A percentile compares a stretch with the other conserved stretches of the same genome.
These are phyloP conservation scores for Podaxis rugospora DNA, from an alignment of 768 basidiomycete species.

Conservation along the genomic window DNA sequence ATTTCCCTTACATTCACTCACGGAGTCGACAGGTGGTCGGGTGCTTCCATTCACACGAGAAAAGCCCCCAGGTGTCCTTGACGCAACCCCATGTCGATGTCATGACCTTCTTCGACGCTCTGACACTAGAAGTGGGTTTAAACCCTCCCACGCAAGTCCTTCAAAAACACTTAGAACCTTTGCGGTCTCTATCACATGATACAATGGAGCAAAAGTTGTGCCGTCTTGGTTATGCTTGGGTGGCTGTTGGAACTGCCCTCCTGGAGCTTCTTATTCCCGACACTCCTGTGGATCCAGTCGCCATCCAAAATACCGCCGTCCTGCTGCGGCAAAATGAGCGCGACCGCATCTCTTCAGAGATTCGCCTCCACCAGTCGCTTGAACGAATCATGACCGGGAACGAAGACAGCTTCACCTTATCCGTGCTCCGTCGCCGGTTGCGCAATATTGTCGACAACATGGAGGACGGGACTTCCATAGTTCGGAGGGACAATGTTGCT, in stretches of 20 bases:
- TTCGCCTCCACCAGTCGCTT: slow-evolving; percentile 47
- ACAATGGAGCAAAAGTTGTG: slow-evolving; percentile 3
- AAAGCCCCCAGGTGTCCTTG: not conserved
- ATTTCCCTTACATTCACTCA: not conserved
- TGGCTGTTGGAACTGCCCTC: slow-evolving; percentile 54
- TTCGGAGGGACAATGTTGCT: slow-evolving; percentile 36
- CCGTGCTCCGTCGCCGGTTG: slow-evolving; percentile 36
- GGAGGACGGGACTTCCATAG: slow-evolving; percentile 21
- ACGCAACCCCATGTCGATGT: not conserved
- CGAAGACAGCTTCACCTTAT: slow-evolving; percentile 40
- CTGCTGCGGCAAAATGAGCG: slow-evolving; percentile 41
- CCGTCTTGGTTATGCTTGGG: slow-evolving; percentile 41
- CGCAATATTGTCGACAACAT: slow-evolving; percentile 25
- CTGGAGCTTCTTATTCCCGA: slow-evolving; percentile 78
- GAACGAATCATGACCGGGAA: slow-evolving; percentile 60
- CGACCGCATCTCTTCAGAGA: slow-evolving; percentile 39
- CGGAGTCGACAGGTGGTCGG: not conserved
- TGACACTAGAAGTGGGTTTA: not conserved
- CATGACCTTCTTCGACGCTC: not conserved
- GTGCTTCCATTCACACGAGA: not conserved
- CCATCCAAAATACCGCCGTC: slow-evolving; percentile 44
- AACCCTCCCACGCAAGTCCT: not conserved
- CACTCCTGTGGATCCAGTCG: slow-evolving; percentile 82
- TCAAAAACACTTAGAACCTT: not conserved
- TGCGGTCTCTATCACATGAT: not conserved